Conservation (phyloP, 2,329 filamentous ascomycete genomes). For the Corniculantispora saksenae region DNA sequence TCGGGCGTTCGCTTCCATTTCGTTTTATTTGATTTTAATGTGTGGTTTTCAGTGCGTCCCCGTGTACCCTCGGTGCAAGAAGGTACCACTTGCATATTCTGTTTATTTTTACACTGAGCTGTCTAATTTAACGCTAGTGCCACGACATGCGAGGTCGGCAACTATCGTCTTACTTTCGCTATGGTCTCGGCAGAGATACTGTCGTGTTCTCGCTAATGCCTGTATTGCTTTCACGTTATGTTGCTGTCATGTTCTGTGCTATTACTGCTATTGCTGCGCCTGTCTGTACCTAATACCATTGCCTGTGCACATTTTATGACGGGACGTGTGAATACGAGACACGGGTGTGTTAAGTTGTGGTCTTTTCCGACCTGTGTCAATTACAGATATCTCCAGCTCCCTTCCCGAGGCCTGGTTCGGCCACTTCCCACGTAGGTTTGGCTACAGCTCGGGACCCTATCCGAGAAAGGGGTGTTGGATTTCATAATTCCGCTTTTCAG, state of each 20-base stretch:
- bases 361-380: not conserved
- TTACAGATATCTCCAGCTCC: not conserved
- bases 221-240: not conserved
- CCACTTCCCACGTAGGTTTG: no score
- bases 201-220: not conserved
- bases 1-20: conserved; percentile 5
- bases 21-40: conserved; percentile 2
- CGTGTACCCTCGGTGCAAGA: not conserved
- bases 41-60: not conserved
- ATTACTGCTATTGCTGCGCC: not conserved
- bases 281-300: not conserved
- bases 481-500: no score
- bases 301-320: not conserved
- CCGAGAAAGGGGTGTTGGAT: no score
- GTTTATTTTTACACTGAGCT: not conserved
- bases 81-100: not conserved
- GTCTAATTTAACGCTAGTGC: conserved; percentile 13
- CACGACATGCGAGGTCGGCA: conserved; percentile 4
- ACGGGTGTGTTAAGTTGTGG: not conserved
- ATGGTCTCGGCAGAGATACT: not conserved
- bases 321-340: not conserved
- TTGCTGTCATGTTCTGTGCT: not conserved
- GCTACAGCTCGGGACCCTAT: no score
- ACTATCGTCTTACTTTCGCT: conserved; percentile 4
- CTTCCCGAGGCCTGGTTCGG: no score